Conservation (phyloP, 108 stramenopile genomes). For the Nannochloropsis salina region DNA sequence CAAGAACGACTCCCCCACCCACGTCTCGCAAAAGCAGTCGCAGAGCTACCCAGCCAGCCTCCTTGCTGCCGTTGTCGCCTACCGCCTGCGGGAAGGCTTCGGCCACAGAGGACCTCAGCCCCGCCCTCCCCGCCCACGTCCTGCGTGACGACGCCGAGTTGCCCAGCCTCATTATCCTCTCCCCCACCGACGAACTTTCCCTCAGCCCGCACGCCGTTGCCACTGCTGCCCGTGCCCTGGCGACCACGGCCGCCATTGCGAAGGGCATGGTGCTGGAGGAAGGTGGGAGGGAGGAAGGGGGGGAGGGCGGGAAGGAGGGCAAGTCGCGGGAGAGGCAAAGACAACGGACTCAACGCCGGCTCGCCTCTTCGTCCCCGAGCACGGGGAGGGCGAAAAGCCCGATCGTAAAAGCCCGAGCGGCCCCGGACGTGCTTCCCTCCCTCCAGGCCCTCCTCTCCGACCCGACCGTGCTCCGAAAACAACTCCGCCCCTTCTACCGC, state of each 20-base stretch:
- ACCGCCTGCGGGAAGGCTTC: no score
- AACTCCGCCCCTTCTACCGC: neutral
- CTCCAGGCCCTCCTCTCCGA: neutral
- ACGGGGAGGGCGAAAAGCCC: neutral
- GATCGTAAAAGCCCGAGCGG: neutral
- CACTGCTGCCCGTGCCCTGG: neutral
- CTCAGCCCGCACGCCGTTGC: neutral
- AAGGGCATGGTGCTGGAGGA: conserved; percentile 15
- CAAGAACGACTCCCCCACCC: no score
- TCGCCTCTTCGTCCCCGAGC: neutral
- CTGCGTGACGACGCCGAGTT: neutral
- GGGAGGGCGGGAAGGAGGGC: neutral
- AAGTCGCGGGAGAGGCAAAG: neutral
- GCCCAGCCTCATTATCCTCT: neutral
- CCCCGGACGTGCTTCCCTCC: neutral
- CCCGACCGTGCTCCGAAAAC: neutral
- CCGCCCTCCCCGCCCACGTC: neutral
- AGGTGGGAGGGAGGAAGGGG: neutral
- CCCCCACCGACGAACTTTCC: neutral
- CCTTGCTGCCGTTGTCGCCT: no score
- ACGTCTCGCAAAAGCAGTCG: no score
- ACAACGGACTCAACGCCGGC: neutral
- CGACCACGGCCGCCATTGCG: neutral
- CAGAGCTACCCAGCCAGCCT: no score
- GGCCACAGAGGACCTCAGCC: no score